A percentile compares a stretch with the other conserved stretches of the same genome.
Evolutionary conservation across 495 filamentous ascomycete species (phyloP).

Genomic region (Annulohypoxylon stygium): DNA sequence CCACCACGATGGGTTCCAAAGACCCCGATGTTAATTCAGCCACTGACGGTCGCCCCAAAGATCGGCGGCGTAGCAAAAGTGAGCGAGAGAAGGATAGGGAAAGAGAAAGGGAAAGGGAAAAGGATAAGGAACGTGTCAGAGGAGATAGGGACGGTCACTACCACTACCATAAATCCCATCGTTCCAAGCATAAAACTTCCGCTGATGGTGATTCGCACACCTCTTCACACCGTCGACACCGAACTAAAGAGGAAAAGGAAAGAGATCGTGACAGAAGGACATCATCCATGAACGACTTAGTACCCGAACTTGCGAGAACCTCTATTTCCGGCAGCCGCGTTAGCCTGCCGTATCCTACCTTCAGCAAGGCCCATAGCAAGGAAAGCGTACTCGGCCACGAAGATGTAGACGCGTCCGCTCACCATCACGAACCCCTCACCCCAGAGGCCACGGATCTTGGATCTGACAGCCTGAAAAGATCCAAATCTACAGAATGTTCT

Average conservation of each 20-base stretch:
- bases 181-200: conserved; percentile 53
- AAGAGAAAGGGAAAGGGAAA: conserved; percentile 46
- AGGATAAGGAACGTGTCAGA: conserved; percentile 44
- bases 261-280: conserved; percentile 51
- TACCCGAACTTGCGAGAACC: conserved; percentile 62
- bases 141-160: conserved; percentile 46
- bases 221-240: conserved; percentile 56
- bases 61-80: conserved; percentile 56
- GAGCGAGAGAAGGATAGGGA: conserved; percentile 51
- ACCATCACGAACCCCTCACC: conserved; percentile 71
- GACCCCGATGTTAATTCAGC: conserved; percentile 57
- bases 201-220: conserved; percentile 57
- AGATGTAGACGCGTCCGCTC: conserved; percentile 58
- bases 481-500: conserved; percentile 55
- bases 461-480: conserved; percentile 60
- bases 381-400: conserved; percentile 77
- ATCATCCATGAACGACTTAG: conserved; percentile 61
- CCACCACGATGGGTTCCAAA: conserved; percentile 60
- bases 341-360: conserved; percentile 83
- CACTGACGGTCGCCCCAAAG: conserved; percentile 56
- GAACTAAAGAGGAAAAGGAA: conserved; percentile 58
- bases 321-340: conserved; percentile 58
- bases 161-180: conserved; percentile 51
- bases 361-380: conserved; percentile 92
- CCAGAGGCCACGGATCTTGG: conserved; percentile 85